phyloP scores from a whole-genome alignment of 169 alveolate genomes.

The Perkinsus marinus region DNA sequence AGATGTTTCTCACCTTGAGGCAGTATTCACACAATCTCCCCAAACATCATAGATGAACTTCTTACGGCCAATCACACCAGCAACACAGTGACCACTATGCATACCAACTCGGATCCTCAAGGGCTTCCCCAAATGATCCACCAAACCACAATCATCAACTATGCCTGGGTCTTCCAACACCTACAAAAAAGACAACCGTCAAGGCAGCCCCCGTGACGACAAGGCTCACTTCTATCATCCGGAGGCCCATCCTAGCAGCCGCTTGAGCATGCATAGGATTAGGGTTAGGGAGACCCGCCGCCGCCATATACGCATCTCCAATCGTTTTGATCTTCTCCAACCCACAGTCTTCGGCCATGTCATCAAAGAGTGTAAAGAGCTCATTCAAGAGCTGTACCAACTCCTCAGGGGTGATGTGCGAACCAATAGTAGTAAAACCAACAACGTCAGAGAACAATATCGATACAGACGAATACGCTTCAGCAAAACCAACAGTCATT shows the following conservation, averaged over 20 bases:
- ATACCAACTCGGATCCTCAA: background rate
- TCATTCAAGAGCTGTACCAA: background rate
- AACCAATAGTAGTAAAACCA: background rate
- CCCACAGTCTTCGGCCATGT: background rate
- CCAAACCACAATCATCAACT: background rate
- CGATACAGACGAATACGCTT: background rate
- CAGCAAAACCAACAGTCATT: background rate
- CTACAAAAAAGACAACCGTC: background rate
- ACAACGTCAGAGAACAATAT: background rate
- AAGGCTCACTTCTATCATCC: background rate
- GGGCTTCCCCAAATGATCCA: background rate
- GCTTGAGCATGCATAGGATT: conserved; percentile 6
- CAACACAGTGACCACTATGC: conserved; percentile 4
- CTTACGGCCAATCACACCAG: background rate
- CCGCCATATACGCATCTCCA: conserved; percentile 4
- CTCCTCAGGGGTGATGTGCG: background rate
- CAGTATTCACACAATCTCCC: conserved; percentile 2
- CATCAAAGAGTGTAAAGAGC: background rate
- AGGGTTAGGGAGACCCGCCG: background rate
- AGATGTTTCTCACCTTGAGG: background rate
- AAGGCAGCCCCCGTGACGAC: background rate
- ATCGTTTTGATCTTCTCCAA: conserved; percentile 5
- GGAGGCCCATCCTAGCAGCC: background rate
- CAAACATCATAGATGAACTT: background rate
- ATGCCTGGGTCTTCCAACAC: background rate